Percentiles rank a stretch among this genome's conserved stretches.
phyloP scores from a whole-genome alignment of 1,139 yeast genomes.

The Pichiaceae sp. region DNA sequence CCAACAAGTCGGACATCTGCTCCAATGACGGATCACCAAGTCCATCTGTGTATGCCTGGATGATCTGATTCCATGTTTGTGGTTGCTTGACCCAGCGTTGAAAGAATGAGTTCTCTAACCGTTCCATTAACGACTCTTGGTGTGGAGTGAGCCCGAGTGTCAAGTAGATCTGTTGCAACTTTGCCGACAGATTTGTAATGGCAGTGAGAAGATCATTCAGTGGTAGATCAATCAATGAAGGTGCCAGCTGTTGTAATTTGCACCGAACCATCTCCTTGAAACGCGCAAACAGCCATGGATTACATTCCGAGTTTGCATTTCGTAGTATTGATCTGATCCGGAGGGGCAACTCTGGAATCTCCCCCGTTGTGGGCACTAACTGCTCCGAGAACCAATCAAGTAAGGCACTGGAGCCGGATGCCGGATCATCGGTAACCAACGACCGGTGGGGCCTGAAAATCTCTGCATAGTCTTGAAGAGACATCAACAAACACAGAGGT shows the following conservation, averaged over 20 bases:
- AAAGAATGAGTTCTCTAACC: conserved; percentile 15
- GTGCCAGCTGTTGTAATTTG: not conserved
- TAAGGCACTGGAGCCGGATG: not conserved
- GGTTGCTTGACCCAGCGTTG: conserved; percentile 8
- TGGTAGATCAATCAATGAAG: not conserved
- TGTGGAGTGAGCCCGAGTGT: conserved; percentile 1
- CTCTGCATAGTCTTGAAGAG: conserved; percentile 4
- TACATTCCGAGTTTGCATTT: not conserved
- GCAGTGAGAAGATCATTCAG: conserved; percentile 3
- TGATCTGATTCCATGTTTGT: conserved; percentile 5
- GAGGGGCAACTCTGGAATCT: not conserved
- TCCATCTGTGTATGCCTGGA: conserved; percentile 8
- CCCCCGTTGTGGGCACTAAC: not conserved
- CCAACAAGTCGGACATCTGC: conserved; percentile 10
- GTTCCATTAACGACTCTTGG: conserved; percentile 7
- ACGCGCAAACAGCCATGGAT: conserved; percentile 1
- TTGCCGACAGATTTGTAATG: conserved; percentile 8
- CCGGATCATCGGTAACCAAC: not conserved
- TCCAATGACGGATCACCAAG: conserved; percentile 1
- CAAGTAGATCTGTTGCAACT: conserved; percentile 6
- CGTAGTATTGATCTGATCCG: not conserved
- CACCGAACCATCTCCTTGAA: conserved; percentile 1
- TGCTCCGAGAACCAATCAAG: conserved; percentile 3
- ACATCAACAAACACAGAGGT: not conserved
- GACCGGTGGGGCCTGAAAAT: conserved; percentile 3